These are phyloP conservation scores for Pistacia atlantica DNA, from an alignment of 345 rosid genomes.

Conservation along the genomic window DNA sequence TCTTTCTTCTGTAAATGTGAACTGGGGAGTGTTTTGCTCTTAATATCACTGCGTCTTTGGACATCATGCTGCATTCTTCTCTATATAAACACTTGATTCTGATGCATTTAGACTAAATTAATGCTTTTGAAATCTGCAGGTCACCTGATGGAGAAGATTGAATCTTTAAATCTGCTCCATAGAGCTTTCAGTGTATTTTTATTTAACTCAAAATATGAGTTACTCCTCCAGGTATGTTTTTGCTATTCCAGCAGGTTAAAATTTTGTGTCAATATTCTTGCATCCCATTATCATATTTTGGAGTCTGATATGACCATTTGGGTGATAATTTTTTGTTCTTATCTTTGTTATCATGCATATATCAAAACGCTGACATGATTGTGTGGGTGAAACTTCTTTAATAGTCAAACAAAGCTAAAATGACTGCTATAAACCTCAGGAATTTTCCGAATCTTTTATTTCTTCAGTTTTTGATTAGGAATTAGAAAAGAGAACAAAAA, in stretches of 20 bases:
- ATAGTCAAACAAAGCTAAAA: not conserved
- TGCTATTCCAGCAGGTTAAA: not conserved
- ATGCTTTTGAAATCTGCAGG: constrained; percentile 49
- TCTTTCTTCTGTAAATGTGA: not conserved
- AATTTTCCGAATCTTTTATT: not conserved
- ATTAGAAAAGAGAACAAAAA: not conserved
- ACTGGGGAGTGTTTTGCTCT: not conserved
- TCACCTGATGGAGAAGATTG: constrained; percentile 94
- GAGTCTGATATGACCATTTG: not conserved
- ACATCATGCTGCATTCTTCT: not conserved
- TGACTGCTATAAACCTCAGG: not conserved
- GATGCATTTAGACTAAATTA: not conserved
- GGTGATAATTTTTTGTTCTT: not conserved
- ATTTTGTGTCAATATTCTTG: not conserved
- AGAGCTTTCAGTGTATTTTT: constrained; percentile 98
- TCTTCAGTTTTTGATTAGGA: no score
- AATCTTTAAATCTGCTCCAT: constrained; percentile 74
- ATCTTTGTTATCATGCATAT: not conserved
- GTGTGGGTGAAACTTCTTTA: not conserved
- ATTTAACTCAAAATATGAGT: constrained; percentile 90
- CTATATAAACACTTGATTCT: not conserved
- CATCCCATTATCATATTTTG: not conserved
- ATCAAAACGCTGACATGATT: not conserved
- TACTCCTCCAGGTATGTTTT: constrained; percentile 85
- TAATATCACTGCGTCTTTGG: not conserved